Base-by-base conservation (phyloP, 805 yeast genomes). In the Candida cerambycidarum region DNA sequence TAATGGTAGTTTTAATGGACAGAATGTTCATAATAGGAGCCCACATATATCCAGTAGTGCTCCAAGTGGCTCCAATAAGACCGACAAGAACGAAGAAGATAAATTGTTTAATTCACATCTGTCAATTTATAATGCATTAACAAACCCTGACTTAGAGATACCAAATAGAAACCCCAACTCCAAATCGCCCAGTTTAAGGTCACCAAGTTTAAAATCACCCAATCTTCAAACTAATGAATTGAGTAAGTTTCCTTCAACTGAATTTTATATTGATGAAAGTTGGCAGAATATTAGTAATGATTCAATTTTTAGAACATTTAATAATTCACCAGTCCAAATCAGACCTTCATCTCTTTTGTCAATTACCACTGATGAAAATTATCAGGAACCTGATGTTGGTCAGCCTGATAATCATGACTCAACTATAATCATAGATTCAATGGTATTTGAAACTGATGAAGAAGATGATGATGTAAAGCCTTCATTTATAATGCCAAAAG, bases 371-470 rank as follows among this genome's bases (percentile, higher is more conserved):
- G 52, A 48, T 39, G 53, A 44, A 2, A 42, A 50, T 15, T 30
- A 40, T 13, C 48, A 48, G 34, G 53, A 44, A 2, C 40, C 45
- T 15, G 38, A 40, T 8, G 17, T 9, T 8, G 30, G 33, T 5
- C 31, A 32, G 11, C 21, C 7, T n/a, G 35, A 33, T 14, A 29
- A 23, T n/a, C 31, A 10, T 14, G 29, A 33, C 16, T 14, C 32
- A 3, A 17, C 38, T 13, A 28, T 33, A 5, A 14, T 33, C 7
- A 23, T 33, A 3, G 38, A 24, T 50, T 59, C 23, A 45, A 61
- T 67, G 67, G 66, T 67, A 5, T 67, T 68, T 46, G 74, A 69
- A 38, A 67, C 73, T 0, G 73, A 68, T 33, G 73, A 67, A 43
- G 73, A 68, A 42, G 69, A 62, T 27, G 69, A 62, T 24, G 54